Conservation (phyloP, 352 stramenopile species). For the Halophytophthora batemanensis region DNA sequence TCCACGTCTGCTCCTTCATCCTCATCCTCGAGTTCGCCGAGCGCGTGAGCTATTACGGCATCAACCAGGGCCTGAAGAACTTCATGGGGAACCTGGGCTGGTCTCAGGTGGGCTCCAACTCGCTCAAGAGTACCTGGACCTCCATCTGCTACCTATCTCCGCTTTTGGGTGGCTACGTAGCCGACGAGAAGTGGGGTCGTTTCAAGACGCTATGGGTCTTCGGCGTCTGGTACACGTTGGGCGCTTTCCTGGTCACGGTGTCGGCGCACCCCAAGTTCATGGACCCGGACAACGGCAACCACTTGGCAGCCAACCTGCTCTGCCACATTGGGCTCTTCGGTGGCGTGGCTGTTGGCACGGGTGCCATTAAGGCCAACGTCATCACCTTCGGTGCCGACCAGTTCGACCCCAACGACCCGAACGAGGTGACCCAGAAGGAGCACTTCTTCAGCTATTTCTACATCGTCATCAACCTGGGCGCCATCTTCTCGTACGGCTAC, state of each 20-base stretch:
- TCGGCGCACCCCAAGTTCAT: slow-evolving; percentile 67
- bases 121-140: slow-evolving; percentile 87
- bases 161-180: slow-evolving; percentile 79
- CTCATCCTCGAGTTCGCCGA: slow-evolving; percentile 85
- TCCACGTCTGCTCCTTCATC: slow-evolving; percentile 86
- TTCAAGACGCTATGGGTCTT: slow-evolving; percentile 85
- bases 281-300: slow-evolving; percentile 30
- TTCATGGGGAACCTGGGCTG: slow-evolving; percentile 76
- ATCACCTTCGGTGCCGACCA: slow-evolving; percentile 86
- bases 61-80: slow-evolving; percentile 88
- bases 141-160: slow-evolving; percentile 86
- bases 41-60: slow-evolving; percentile 84
- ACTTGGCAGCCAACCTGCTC: slow-evolving; percentile 55
- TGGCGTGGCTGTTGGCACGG: slow-evolving; percentile 73
- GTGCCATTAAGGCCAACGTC: slow-evolving; percentile 86
- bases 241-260: slow-evolving; percentile 61
- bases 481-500: slow-evolving; percentile 90
- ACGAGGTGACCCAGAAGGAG: slow-evolving; percentile 75
- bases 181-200: slow-evolving; percentile 83
- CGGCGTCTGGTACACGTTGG: slow-evolving; percentile 73
- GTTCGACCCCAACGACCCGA: slow-evolving; percentile 83
- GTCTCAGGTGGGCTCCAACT: slow-evolving; percentile 79
- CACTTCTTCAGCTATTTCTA: slow-evolving; percentile 93
- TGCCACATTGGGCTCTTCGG: slow-evolving; percentile 76
- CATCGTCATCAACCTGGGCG: slow-evolving; percentile 89